phyloP scores from a whole-genome alignment of 2,329 filamentous ascomycete genomes.

The Cladosporium sp. region DNA sequence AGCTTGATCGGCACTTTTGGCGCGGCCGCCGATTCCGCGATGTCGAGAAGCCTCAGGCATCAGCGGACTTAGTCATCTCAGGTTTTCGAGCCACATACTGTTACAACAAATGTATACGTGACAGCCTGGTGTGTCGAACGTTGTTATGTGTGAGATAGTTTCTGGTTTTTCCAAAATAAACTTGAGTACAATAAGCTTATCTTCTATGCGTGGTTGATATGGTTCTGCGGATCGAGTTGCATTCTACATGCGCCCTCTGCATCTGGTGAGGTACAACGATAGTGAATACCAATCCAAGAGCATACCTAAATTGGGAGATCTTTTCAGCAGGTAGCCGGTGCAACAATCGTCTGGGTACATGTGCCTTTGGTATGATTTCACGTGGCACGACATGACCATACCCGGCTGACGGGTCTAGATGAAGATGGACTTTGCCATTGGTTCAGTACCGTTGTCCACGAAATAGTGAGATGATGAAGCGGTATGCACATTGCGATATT shows the following conservation, averaged over 20 bases:
- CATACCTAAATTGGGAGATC: background rate
- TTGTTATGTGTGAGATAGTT: background rate
- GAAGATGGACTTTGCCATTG: background rate
- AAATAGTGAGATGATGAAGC: background rate
- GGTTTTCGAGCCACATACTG: background rate
- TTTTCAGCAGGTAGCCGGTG: background rate
- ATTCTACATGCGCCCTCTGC: background rate
- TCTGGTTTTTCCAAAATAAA: background rate
- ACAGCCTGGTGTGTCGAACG: background rate
- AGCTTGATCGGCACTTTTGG: conserved; percentile 17
- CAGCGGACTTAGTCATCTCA: background rate
- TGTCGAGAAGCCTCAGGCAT: conserved; percentile 15
- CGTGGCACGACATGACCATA: background rate
- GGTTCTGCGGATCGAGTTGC: background rate
- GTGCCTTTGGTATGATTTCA: background rate
- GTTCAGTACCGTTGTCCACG: background rate
- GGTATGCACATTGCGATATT: background rate
- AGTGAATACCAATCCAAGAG: background rate
- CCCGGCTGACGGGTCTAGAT: background rate
- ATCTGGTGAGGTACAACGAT: background rate
- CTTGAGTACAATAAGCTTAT: background rate
- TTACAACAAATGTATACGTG: background rate
- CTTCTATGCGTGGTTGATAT: background rate
- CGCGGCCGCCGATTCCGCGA: conserved; percentile 6
- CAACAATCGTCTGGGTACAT: background rate